Evolutionary conservation across 2,329 filamentous ascomycete species (phyloP), one percentile per base, ranked within the genome.

Genomic region (Fusarium sp.): DNA sequence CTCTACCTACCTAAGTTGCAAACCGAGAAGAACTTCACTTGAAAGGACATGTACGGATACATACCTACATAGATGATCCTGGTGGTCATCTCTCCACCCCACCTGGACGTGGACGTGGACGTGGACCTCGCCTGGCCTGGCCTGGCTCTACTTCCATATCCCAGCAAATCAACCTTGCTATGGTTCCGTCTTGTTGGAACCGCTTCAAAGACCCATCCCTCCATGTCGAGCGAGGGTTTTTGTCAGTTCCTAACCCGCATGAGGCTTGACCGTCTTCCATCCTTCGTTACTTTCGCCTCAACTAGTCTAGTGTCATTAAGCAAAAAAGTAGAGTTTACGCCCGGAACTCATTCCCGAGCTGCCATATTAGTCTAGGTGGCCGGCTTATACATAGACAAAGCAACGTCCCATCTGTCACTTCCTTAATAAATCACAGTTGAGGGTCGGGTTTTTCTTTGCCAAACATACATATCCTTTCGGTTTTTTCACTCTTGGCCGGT

Each of bases 281-380:
- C 56, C 52, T 71, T 76, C 74, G 74, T 76, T 74, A 76, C 73
- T 75, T 76, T 76, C 72, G 45, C 74, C 74, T 58, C 69, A 75
- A 76, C 55, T 56, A 76, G 74, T 44, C 64, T 76, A 77, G 74
- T 74, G 69, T 44, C 65, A 58, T 70, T 59, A 69, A 67, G 65
- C 63, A 71, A 65, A 54, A 62, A 51, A 62, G 55, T 45, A 65
- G 43, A 62, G 45, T 69, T 69, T 62, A 51, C 48, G 21, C 39
- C 50, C 48, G 42, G 25, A 26, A 49, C 21, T 50, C 56, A 56
- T 61, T 58, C 13, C 57, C 46, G 46, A 41, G 49, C 26, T 55
- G 49, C 53, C 49, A 46, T 52, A 45, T 67, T 67, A 28, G 28
- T 28, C 28, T 28, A 53, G 43, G 43, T 55, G 44, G 46, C 43